phyloP scores from a whole-genome alignment of 495 filamentous ascomycete genomes.

The Talaromyces thailandensis region DNA sequence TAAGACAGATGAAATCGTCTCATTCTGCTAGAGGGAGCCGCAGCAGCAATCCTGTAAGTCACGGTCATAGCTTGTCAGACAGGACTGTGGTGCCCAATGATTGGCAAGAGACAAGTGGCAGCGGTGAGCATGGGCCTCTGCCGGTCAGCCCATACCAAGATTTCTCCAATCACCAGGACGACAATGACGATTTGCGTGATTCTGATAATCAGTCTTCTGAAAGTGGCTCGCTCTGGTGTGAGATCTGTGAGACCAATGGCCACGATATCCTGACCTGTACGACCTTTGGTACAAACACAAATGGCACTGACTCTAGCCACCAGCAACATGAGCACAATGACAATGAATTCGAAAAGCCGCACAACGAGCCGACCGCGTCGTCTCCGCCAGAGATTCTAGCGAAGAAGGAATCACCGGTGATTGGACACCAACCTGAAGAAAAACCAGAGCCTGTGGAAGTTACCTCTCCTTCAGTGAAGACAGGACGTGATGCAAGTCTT shows the following conservation, averaged over 20 bases:
- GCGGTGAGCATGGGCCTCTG: constrained; percentile 17
- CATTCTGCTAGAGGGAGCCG: constrained; percentile 23
- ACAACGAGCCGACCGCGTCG: not conserved
- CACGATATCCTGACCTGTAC: constrained; percentile 93
- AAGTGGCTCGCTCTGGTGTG: constrained; percentile 79
- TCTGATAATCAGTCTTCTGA: constrained; percentile 64
- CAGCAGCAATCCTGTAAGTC: constrained; percentile 17
- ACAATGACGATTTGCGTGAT: constrained; percentile 43
- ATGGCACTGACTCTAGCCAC: constrained; percentile 22
- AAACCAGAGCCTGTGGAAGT: not conserved
- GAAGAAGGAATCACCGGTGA: not conserved
- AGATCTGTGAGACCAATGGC: constrained; percentile 88
- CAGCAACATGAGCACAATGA: constrained; percentile 9
- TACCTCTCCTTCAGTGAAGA: constrained; percentile 19
- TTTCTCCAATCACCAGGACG: constrained; percentile 16
- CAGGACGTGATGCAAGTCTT: constrained; percentile 46
- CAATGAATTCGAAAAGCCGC: not conserved
- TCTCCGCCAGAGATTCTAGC: not conserved
- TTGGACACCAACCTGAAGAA: not conserved
- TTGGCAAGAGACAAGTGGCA: constrained; percentile 29
- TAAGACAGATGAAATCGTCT: constrained; percentile 30
- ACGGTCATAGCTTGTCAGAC: constrained; percentile 35
- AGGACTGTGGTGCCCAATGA: constrained; percentile 36
- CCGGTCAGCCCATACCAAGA: not conserved
- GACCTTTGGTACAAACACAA: constrained; percentile 58